Base-by-base conservation (phyloP, 192 early-diverging fungal species). In the Coemansia sp. region DNA sequence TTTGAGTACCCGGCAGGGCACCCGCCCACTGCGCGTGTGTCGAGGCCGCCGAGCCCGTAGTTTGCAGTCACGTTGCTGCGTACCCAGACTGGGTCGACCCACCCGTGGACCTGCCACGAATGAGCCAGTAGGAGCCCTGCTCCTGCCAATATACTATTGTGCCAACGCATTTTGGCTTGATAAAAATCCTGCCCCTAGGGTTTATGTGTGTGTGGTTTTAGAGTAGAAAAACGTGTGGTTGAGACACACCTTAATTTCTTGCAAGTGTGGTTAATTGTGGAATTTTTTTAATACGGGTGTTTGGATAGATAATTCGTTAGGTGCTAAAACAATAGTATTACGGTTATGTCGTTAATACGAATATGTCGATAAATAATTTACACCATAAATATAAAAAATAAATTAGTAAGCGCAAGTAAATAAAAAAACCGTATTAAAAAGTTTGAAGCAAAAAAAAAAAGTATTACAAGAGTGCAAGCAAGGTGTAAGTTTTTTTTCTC, bases 1-100 rank as follows among this genome's bases (percentile, higher is more conserved):
- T 51, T 51, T 10, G 58, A 62, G 2, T 44, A 60, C 14, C 73
- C 73, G 11, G 58, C 32, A 0, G 54, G 58, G 31, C 73, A 76
- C n/a, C 43, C 60, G 0, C 19, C 29, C 7, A 51, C 58, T 0
- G 42, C 56, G 11, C 56, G 56, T 32, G 6, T 30, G 12, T 24
- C 56, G 3, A 58, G 44, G 8, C 22, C 44, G 5, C 16, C n/a
- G 19, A 38, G 14, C 6, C n/a, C 21, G 9, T 9, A 40, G 35
- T 40, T 40, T 2, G 11, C 9, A 1, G 14, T 55, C 5, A 9
- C 35, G 38, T 52, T 29, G 29, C 32, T 4, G 8, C 48, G 48
- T 12, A 28, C 4, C 48, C 24, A 50, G 6, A 16, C 48, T 11
- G 35, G 35, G 16, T 10, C 16, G 2, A 28, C 49, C 48, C 56